Conservation (phyloP, 2,329 filamentous ascomycete genomes). For the Colletotrichum orchidophilum region DNA sequence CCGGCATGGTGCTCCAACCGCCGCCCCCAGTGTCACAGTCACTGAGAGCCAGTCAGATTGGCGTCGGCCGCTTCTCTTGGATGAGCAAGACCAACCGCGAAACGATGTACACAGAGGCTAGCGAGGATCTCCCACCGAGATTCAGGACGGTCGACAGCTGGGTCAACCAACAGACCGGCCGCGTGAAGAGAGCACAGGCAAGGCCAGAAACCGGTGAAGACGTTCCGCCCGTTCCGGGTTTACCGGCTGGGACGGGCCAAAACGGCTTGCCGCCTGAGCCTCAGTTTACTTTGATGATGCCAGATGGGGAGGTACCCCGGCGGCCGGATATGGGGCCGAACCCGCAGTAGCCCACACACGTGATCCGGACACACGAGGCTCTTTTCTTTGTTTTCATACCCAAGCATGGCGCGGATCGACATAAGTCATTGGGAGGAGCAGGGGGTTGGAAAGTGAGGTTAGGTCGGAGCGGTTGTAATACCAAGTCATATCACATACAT, state of each 20-base stretch:
- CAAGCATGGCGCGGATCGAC: constrained; percentile 20
- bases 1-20: constrained; percentile 22
- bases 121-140: constrained; percentile 62
- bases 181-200: constrained; percentile 58
- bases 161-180: constrained; percentile 71
- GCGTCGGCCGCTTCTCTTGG: constrained; percentile 48
- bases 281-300: constrained; percentile 60
- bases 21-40: constrained; percentile 27
- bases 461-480: constrained; percentile 17
- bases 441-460: not conserved
- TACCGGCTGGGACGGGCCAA: constrained; percentile 43
- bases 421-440: not conserved
- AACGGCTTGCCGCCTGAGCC: constrained; percentile 54
- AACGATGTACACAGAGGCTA: constrained; percentile 62
- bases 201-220: constrained; percentile 43
- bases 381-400: constrained; percentile 34
- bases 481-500: constrained; percentile 14
- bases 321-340: constrained; percentile 44
- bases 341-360: constrained; percentile 11
- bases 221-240: constrained; percentile 51
- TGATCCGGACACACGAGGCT: constrained; percentile 6
- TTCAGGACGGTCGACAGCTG: constrained; percentile 70
- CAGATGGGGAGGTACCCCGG: constrained; percentile 57
- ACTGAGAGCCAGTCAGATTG: constrained; percentile 27
- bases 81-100: constrained; percentile 51